These are phyloP conservation scores for Ceratobasidium sp. DNA, from an alignment of 1,284 basidiomycete species.

Conservation along the genomic window DNA sequence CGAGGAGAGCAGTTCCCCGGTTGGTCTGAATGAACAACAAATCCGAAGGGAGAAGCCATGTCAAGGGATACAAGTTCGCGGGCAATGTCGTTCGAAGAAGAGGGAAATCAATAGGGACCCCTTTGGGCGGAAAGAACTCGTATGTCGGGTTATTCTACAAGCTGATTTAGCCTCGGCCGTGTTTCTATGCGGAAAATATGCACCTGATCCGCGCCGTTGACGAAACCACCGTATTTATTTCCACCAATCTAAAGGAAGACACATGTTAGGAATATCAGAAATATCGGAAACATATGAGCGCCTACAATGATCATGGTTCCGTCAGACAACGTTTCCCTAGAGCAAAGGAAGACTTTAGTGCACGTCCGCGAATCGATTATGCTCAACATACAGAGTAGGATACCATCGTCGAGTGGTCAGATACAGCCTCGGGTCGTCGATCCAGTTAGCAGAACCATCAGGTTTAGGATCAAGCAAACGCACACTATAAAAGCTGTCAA, in stretches of 20 bases:
- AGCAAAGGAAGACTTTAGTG: not conserved
- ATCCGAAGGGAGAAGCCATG: conserved; percentile 61
- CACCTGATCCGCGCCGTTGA: conserved; percentile 65
- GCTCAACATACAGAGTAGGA: conserved; percentile 56
- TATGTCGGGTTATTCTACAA: conserved; percentile 67
- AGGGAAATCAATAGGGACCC: conserved; percentile 56
- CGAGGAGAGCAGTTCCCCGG: conserved; percentile 59
- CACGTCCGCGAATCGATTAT: not conserved
- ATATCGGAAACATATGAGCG: not conserved
- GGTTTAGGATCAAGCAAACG: conserved; percentile 47
- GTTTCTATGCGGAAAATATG: conserved; percentile 50
- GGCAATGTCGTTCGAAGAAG: conserved; percentile 66
- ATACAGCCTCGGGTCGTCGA: conserved; percentile 50
- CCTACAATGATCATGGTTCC: conserved; percentile 45
- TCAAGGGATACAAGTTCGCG: conserved; percentile 64
- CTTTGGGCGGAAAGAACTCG: conserved; percentile 77
- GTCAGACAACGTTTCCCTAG: conserved; percentile 43
- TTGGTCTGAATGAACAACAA: conserved; percentile 58
- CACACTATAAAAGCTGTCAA: not conserved
- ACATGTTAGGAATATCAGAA: conserved; percentile 45
- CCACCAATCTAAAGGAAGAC: conserved; percentile 69
- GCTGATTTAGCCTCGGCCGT: conserved; percentile 4
- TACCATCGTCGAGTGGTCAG: conserved; percentile 62
- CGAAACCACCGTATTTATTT: conserved; percentile 83
- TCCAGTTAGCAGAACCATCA: conserved; percentile 57